Conservation (phyloP, 73 alveolate genomes). For the Diophrys appendiculata region DNA sequence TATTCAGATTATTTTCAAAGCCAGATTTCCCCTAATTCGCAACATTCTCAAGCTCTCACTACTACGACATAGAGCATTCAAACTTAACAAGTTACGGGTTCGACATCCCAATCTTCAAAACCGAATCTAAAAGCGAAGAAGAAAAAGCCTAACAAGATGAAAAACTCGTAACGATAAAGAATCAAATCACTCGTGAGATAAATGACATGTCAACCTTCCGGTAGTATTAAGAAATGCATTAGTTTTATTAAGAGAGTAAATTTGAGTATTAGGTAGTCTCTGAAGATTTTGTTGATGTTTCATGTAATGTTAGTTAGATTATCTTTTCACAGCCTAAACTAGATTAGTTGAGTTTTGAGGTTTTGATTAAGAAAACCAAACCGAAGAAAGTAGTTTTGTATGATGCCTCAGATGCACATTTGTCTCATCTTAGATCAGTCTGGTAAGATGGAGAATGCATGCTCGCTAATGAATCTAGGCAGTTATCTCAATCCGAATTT, state of each 20-base stretch:
- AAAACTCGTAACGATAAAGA: neutral
- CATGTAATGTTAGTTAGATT: neutral
- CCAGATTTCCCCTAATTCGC: neutral
- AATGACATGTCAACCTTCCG: neutral
- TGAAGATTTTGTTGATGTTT: neutral
- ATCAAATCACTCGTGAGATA: no score
- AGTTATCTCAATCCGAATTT: no score
- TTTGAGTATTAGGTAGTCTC: neutral
- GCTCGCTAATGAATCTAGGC: no score
- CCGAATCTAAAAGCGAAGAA: neutral
- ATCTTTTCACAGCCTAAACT: neutral
- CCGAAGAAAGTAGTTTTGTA: neutral
- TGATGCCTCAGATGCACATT: no score
- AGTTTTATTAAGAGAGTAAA: neutral
- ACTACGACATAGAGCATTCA: neutral
- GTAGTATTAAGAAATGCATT: neutral
- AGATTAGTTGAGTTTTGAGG: neutral
- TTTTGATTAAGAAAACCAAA: neutral
- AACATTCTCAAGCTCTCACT: no score
- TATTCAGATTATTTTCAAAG: neutral
- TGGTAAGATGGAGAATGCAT: no score
- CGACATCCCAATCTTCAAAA: neutral
- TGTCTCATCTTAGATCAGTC: no score
- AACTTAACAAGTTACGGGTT: neutral
- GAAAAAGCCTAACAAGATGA: neutral